These are phyloP conservation scores for Byssochlamys sp. DNA, from an alignment of 2,329 filamentous ascomycete genomes.

Conservation along the genomic window DNA sequence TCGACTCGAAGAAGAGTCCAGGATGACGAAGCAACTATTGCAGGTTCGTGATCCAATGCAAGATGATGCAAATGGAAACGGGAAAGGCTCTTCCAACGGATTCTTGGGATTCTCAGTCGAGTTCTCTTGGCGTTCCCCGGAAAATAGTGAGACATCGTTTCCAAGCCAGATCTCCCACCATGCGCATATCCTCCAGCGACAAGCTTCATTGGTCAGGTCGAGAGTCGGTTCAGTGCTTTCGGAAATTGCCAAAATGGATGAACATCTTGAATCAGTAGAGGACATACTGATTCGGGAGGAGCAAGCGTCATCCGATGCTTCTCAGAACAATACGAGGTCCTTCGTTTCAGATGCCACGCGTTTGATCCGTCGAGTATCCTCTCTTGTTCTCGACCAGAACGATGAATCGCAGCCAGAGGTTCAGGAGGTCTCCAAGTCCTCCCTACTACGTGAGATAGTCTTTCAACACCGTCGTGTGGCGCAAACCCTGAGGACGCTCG, in stretches of 20 bases:
- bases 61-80: background rate
- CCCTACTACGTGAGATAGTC: background rate
- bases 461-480: background rate
- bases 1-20: constrained; percentile 11
- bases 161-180: constrained; percentile 22
- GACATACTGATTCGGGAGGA: constrained; percentile 15
- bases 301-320: constrained; percentile 7
- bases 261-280: constrained; percentile 26
- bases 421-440: background rate
- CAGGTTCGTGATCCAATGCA: background rate
- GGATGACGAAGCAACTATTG: background rate
- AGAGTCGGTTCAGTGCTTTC: constrained; percentile 21
- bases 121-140: background rate
- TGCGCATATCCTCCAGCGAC: constrained; percentile 23
- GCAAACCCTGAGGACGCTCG: background rate
- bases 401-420: background rate
- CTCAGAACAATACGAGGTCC: background rate
- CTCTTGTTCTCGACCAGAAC: background rate
- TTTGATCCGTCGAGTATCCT: background rate
- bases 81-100: background rate
- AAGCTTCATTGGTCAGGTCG: constrained; percentile 22
- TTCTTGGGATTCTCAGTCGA: background rate
- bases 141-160: constrained; percentile 3
- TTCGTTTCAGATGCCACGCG: background rate
- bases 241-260: constrained; percentile 23